phyloP scores from a whole-genome alignment of 352 stramenopile species.

The Pythium phragmitis region DNA sequence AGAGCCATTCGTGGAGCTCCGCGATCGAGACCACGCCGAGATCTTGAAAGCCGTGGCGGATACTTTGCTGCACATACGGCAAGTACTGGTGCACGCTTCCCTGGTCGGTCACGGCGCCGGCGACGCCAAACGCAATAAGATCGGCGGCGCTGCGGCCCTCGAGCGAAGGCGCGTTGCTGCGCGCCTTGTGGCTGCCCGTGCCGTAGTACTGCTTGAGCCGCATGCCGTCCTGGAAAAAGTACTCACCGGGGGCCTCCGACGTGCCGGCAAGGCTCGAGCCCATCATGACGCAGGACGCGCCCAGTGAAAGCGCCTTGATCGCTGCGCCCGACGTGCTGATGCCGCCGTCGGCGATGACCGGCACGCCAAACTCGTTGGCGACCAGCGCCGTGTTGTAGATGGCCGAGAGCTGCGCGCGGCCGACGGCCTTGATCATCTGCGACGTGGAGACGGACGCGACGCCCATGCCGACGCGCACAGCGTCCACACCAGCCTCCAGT shows the following conservation, averaged over 20 bases:
- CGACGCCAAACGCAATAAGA: constrained; percentile 97
- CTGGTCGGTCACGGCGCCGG: constrained; percentile 97
- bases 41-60: constrained; percentile 97
- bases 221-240: constrained; percentile 99
- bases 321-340: constrained; percentile 96
- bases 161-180: constrained; percentile 48
- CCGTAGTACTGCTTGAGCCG: constrained; percentile 99
- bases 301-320: constrained; percentile 96
- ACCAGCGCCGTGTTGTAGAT: constrained; percentile 97
- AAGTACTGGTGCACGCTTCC: constrained; percentile 97
- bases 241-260: constrained; percentile 97
- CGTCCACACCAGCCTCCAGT: constrained; percentile 97
- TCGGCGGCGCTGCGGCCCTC: constrained; percentile 52
- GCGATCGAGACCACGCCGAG: constrained; percentile 89
- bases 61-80: constrained; percentile 97
- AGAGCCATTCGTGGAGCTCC: constrained; percentile 78
- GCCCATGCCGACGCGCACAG: constrained; percentile 98
- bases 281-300: constrained; percentile 99
- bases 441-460: constrained; percentile 99
- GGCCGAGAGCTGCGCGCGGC: constrained; percentile 95
- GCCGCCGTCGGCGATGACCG: constrained; percentile 97
- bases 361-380: constrained; percentile 93
- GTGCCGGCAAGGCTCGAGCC: constrained; percentile 97
- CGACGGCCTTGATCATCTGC: constrained; percentile 98
- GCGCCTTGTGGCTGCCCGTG: constrained; percentile 97